A percentile compares a stretch with the other conserved stretches of the same genome.
Evolutionary conservation across 495 filamentous ascomycete genomes (phyloP).

Genomic region (Lasiosphaeria hispida): DNA sequence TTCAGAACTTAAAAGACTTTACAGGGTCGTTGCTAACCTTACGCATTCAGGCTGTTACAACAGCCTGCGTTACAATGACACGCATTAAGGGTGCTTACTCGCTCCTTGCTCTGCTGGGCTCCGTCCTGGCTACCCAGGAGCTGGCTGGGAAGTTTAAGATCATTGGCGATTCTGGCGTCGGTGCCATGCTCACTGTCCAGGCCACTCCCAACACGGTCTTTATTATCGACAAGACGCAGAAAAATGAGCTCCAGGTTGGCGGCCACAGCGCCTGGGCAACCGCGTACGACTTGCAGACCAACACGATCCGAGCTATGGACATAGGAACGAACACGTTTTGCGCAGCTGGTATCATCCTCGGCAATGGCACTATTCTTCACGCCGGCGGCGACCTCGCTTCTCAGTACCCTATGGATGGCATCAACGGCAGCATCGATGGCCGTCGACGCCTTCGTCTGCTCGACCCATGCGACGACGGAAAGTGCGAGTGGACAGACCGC

Average conservation of each 20-base stretch:
- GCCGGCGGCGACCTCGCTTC: constrained; percentile 7
- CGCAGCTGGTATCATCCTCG: constrained; percentile 8
- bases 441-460: constrained; percentile 7
- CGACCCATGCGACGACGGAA: constrained; percentile 8
- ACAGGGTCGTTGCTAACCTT: too few species aligned
- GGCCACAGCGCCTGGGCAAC: constrained; percentile 11
- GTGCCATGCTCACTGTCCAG: constrained; percentile 13
- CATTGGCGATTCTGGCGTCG: constrained; percentile 9
- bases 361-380: constrained; percentile 9
- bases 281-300: constrained; percentile 10
- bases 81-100: neutral
- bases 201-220: constrained; percentile 11
- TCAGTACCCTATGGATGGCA: constrained; percentile 1
- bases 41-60: neutral
- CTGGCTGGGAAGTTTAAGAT: constrained; percentile 10
- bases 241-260: constrained; percentile 7
- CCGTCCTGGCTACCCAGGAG: neutral
- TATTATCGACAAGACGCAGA: constrained; percentile 11
- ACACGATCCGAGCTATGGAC: constrained; percentile 12
- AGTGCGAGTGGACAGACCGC: constrained; percentile 2
- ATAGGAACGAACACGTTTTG: constrained; percentile 10
- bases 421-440: constrained; percentile 5
- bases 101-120: constrained; percentile 6
- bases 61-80: neutral
- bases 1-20: neutral